Conservation (phyloP, 331 rosid genomes). For the Telfairia occidentalis region DNA sequence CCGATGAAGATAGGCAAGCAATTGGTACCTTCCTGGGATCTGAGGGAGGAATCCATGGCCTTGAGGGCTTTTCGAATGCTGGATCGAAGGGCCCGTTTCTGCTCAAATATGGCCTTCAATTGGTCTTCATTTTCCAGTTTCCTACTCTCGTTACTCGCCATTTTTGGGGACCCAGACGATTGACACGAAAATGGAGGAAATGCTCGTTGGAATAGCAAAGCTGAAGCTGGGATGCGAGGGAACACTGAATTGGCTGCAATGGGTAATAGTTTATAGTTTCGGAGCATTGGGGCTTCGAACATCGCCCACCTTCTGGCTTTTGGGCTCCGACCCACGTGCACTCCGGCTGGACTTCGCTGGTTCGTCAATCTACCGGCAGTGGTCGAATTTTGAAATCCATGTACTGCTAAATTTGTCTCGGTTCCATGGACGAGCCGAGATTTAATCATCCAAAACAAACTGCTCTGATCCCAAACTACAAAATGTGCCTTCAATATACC, state of each 20-base stretch:
- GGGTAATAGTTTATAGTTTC: not conserved
- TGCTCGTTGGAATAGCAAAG: not conserved
- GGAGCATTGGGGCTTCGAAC: constrained; percentile 7
- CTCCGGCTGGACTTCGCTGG: constrained; percentile 8
- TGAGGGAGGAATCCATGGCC: constrained; percentile 51
- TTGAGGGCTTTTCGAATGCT: constrained; percentile 63
- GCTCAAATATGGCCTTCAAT: constrained; percentile 48
- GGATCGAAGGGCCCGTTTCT: constrained; percentile 53
- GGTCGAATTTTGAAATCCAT: constrained; percentile 2
- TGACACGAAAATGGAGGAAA: not conserved
- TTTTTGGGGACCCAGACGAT: constrained; percentile 14
- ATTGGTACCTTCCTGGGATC: constrained; percentile 59
- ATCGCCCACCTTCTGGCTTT: not conserved
- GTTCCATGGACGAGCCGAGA: not conserved
- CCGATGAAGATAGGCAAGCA: not conserved
- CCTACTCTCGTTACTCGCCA: constrained; percentile 21
- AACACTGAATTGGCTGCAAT: not conserved
- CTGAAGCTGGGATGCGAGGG: not conserved
- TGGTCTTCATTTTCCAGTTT: constrained; percentile 16
- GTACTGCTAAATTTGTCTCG: not conserved
- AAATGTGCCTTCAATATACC: not conserved
- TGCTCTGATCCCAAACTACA: not conserved
- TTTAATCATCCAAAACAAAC: not conserved
- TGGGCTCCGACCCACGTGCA: constrained; percentile 4
- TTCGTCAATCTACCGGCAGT: not conserved